Conservation (phyloP, 179 eudicot genomes). For the Dionaea muscipula region DNA sequence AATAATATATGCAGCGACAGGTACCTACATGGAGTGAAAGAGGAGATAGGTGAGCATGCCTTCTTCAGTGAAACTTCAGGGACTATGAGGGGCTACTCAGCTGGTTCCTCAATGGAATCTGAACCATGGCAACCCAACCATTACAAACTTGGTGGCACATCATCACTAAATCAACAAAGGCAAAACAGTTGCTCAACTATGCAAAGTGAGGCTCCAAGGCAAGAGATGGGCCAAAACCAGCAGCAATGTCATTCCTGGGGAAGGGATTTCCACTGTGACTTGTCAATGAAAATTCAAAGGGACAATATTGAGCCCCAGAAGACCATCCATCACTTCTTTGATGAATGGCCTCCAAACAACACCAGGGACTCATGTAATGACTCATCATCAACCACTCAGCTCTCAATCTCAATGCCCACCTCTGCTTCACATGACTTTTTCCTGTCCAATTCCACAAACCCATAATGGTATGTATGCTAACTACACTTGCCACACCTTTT, state of each 20-base stretch:
- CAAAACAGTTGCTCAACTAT: slow-evolving; percentile 13
- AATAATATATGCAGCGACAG: slow-evolving; percentile 29
- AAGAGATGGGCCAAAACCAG: slow-evolving; percentile 21
- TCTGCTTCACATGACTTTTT: slow-evolving; percentile 59
- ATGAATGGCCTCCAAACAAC: slow-evolving; percentile 54
- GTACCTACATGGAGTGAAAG: slow-evolving; percentile 46
- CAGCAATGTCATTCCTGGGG: slow-evolving; percentile 33
- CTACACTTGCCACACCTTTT: neutral
- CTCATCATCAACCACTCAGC: slow-evolving; percentile 65
- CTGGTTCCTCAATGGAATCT: slow-evolving; percentile 31
- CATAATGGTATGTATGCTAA: slow-evolving; percentile 34
- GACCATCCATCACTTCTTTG: slow-evolving; percentile 76
- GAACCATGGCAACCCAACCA: slow-evolving; percentile 25
- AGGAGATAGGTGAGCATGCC: slow-evolving; percentile 47
- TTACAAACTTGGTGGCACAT: neutral
- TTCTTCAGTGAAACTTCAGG: slow-evolving; percentile 55
- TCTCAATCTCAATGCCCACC: slow-evolving; percentile 69
- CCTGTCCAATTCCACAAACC: slow-evolving; percentile 28
- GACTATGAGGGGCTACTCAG: slow-evolving; percentile 28
- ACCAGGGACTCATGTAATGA: slow-evolving; percentile 43
- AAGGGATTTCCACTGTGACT: slow-evolving; percentile 29
- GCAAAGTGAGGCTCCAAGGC: slow-evolving; percentile 11
- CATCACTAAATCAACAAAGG: slow-evolving; percentile 16
- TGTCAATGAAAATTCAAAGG: slow-evolving; percentile 25
- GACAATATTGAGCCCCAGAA: slow-evolving; percentile 35